Evolutionary conservation across 2,329 filamentous ascomycete species (phyloP), one percentile per base, ranked within the genome.

Genomic region (Lasiodiplodia hormozganensis): DNA sequence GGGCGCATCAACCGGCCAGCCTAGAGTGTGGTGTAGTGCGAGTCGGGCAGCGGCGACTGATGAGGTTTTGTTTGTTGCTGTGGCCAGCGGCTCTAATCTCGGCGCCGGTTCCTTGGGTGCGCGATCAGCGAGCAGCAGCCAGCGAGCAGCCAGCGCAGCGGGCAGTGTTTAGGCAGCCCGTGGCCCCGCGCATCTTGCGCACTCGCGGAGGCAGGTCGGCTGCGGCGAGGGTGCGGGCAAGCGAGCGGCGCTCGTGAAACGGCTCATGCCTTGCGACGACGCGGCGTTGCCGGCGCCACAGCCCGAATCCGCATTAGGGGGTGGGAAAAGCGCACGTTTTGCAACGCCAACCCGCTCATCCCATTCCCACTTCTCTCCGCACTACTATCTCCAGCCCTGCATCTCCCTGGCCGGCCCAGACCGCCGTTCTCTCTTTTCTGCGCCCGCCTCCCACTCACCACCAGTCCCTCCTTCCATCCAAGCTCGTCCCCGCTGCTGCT

Each of bases 391-490:
- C 40, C 16, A 47, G 25, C 43, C 56, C 58, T 62, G 40, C 25
- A 62, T 62, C 56, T 62, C 28, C 58, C 47, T 64, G 60, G 60
- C 60, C 28, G 60, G 60, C 60, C 60, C 60, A 64, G 60, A 64
- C 60, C 60, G 51, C 60, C 60, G 34, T 43, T 31, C 40, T 64
- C 60, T 43, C 60, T 64, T 64, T 64, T 36, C 58, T 31, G 51
- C 43, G 47, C 60, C 60, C 60, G 47, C 60, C 47, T 64, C 60
- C 60, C 60, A 49, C 60, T 64, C 60, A 64, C 60, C 47, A 52
- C 60, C 60, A 64, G 60, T 64, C 60, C 60, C 31, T 64, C 60
- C 38, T 64, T 64, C 36, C 28, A 49, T 7, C 60, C 47, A 38
- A 64, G 60, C 60, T 64, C 60, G 60, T 23, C 60, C 60, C 60